Base-by-base conservation (phyloP, 768 basidiomycete genomes). In the Phaeolepiota aurea region DNA sequence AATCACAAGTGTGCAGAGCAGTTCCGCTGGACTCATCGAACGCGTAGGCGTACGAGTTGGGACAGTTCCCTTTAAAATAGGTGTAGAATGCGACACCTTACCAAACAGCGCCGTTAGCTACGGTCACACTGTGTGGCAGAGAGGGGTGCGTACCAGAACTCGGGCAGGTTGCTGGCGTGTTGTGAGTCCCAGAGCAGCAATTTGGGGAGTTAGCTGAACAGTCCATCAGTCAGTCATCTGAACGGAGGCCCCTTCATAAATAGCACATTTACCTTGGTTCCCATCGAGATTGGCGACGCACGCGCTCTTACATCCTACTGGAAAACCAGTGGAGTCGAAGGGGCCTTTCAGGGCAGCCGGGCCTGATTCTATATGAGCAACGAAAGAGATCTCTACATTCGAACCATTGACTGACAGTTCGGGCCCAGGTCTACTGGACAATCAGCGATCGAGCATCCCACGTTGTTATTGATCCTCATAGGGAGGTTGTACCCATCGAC, bases 401-500 rank as follows among this genome's bases (percentile, higher is more conserved):
- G n/a, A n/a, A n/a, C n/a, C n/a, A n/a, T n/a, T 20, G 12, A 39
- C 20, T 39, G 14, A 5, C 38, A 39, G 21, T 39, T 21, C 38
- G 21, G 38, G 14, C 38, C 5, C 21, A 39, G 19, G 25, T 39
- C 81, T 21, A 80, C 76, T 1, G 75, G 62, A 51, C 81, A 86
- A 44, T 69, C 62, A 1, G 80, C 70, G 14, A 73, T 56, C 20
- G 55, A 59, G 51, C 82, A 84, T 10, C 69, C 73, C 33, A 56
- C 63, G 54, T 40, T 68, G 55, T 72, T 77, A 33, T 55, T 63
- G 45, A 79, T 72, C 3, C 51, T 50, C 44, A 75, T 48, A 13
- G 77, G 77, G 3, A 79, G 50, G 49, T 78, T 75, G 46, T 63
- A 77, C 7, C 76, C 76, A 44, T 77, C 72, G 23, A 77, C 76